Conservation (phyloP, 495 filamentous ascomycete species). For the Terfezia claveryi region DNA sequence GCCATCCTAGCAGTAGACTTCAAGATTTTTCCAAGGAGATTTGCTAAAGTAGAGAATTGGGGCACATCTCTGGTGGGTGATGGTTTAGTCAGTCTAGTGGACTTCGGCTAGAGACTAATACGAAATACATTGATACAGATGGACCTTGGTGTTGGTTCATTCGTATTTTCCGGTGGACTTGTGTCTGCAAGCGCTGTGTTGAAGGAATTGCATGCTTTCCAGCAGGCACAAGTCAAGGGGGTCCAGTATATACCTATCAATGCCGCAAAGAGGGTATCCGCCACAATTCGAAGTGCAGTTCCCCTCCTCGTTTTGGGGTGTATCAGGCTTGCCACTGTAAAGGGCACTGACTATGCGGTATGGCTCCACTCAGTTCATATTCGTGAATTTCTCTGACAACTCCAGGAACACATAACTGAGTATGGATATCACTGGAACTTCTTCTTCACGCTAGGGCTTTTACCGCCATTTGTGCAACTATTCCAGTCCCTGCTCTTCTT, state of each 20-base stretch:
- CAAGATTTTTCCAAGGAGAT: slow-evolving; percentile 69
- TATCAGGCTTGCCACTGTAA: slow-evolving; percentile 66
- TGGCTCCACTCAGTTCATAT: background rate
- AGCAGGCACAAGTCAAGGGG: slow-evolving; percentile 17
- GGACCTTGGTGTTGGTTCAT: slow-evolving; percentile 93
- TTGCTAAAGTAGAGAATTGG: slow-evolving; percentile 96
- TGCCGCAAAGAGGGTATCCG: slow-evolving; percentile 32
- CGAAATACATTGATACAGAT: slow-evolving; percentile 25
- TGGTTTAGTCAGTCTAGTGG: too few species aligned
- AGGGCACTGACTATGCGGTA: slow-evolving; percentile 76
- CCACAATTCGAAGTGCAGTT: slow-evolving; percentile 53
- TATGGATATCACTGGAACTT: slow-evolving; percentile 99
- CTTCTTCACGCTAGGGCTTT: slow-evolving; percentile 82
- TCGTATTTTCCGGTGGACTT: slow-evolving; percentile 90
- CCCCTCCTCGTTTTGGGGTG: slow-evolving; percentile 66
- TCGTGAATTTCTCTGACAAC: too few species aligned
- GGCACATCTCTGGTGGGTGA: slow-evolving; percentile 48
- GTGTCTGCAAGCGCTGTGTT: slow-evolving; percentile 73
- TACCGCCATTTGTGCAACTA: slow-evolving; percentile 78
- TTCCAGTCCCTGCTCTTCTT: slow-evolving; percentile 36
- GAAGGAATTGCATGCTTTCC: slow-evolving; percentile 30
- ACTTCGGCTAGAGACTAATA: too few species aligned
- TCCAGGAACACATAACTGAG: slow-evolving; percentile 63
- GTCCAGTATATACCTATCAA: slow-evolving; percentile 13
- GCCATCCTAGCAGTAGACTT: slow-evolving; percentile 98